These are phyloP conservation scores for Choricystis sp. DNA, from an alignment of 139 green algal species.

Conservation along the genomic window DNA sequence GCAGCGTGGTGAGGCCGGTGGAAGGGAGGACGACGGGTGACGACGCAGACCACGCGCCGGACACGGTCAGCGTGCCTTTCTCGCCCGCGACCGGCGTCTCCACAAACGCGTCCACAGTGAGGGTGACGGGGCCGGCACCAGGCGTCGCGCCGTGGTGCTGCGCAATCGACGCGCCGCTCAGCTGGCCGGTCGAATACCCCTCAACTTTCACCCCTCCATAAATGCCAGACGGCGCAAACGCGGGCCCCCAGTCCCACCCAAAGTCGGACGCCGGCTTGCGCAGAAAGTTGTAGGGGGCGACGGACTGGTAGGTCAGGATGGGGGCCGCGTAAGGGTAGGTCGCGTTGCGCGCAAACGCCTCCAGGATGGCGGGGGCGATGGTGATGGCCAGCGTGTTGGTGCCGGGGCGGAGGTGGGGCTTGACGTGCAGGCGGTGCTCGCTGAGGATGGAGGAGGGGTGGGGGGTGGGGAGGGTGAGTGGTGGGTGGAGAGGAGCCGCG, in stretches of 20 bases:
- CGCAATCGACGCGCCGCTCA: slow-evolving; percentile 7
- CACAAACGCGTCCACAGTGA: slow-evolving; percentile 8
- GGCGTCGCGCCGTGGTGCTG: slow-evolving; percentile 13
- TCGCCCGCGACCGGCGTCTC: background rate
- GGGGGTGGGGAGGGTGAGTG: too few species aligned
- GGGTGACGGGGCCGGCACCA: slow-evolving; percentile 4
- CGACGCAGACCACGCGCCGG: background rate
- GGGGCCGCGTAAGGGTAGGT: background rate
- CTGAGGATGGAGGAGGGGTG: slow-evolving; percentile 2
- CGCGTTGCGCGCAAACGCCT: background rate
- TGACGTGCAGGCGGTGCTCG: background rate
- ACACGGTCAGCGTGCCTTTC: background rate
- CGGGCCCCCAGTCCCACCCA: slow-evolving; percentile 71
- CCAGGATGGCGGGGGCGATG: background rate
- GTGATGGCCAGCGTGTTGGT: background rate
- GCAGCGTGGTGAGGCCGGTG: background rate
- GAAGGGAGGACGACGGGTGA: background rate
- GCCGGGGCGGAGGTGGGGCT: slow-evolving; percentile 16
- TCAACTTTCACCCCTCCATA: slow-evolving; percentile 32
- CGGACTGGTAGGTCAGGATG: slow-evolving; percentile 5
- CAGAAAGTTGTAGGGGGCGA: slow-evolving; percentile 50
- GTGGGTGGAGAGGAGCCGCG: slow-evolving; percentile 7
- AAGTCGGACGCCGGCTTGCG: slow-evolving; percentile 57
- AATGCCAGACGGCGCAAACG: slow-evolving; percentile 42
- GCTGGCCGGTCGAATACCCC: slow-evolving; percentile 3